Evolutionary conservation across 1,284 basidiomycete species (phyloP).

Genomic region (Puccinia triticina): DNA sequence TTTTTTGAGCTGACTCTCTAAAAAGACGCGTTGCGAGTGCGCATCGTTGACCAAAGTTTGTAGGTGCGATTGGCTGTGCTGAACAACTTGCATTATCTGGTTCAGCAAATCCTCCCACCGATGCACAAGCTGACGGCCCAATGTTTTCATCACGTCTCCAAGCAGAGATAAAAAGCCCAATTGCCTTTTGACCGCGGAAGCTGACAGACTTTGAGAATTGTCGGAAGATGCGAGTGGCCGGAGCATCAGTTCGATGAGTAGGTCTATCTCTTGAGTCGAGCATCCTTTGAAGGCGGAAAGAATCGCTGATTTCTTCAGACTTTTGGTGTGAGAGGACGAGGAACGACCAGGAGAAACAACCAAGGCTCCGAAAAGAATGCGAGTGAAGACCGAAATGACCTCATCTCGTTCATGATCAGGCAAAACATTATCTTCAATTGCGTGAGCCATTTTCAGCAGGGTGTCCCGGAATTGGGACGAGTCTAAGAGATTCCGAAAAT

Average conservation of each 20-base stretch:
- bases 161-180: constrained; percentile 80
- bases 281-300: constrained; percentile 74
- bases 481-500: constrained; percentile 75
- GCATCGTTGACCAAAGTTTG: not conserved
- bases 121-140: constrained; percentile 71
- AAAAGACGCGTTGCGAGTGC: constrained; percentile 7
- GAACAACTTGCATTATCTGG: constrained; percentile 69
- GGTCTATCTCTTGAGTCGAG: constrained; percentile 71
- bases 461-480: constrained; percentile 86
- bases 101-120: constrained; percentile 77
- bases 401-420: constrained; percentile 70
- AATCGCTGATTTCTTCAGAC: constrained; percentile 76
- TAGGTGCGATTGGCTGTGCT: constrained; percentile 66
- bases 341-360: constrained; percentile 75
- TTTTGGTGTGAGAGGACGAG: constrained; percentile 66
- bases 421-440: constrained; percentile 64
- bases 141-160: constrained; percentile 77
- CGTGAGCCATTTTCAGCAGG: constrained; percentile 73
- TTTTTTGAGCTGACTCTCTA: constrained; percentile 37
- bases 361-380: constrained; percentile 87
- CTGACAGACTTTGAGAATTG: constrained; percentile 49
- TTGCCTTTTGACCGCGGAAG: constrained; percentile 69
- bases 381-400: constrained; percentile 74
- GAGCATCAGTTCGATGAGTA: constrained; percentile 90
- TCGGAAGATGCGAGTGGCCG: constrained; percentile 64